A percentile compares a stretch with the other conserved stretches of the same genome.
Conservation (phyloP, 192 early-diverging fungal species). For the Lobulomyces angularis region DNA sequence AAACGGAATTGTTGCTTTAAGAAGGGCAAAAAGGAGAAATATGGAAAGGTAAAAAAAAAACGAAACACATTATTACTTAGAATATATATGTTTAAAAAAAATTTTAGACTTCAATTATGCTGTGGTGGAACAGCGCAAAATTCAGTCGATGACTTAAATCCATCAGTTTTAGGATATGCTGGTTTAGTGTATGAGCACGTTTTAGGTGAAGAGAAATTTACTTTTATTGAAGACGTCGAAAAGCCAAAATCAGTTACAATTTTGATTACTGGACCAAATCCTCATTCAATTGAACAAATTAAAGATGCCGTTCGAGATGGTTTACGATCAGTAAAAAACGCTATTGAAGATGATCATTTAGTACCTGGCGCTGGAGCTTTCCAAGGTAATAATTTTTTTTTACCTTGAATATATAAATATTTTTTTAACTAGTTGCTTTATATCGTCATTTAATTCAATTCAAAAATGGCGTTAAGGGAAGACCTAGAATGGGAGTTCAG, state of each 20-base stretch:
- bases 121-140: constrained; percentile 94
- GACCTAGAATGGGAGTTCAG: constrained; percentile 90
- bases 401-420: no score
- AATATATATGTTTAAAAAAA: not conserved
- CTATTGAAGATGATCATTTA: constrained; percentile 81
- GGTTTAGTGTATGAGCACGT: constrained; percentile 92
- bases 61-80: not conserved
- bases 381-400: no score
- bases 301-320: constrained; percentile 98
- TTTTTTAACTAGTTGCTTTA: no score
- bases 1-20: constrained; percentile 84
- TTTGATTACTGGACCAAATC: constrained; percentile 87
- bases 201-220: constrained; percentile 97
- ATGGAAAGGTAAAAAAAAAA: constrained; percentile 67
- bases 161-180: constrained; percentile 74
- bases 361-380: constrained; percentile 94
- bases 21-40: constrained; percentile 96
- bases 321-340: constrained; percentile 95
- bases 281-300: constrained; percentile 84
- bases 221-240: constrained; percentile 92
- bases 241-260: constrained; percentile 84
- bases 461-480: constrained; percentile 78
- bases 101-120: constrained; percentile 64
- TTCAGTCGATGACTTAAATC: constrained; percentile 89
- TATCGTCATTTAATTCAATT: constrained; percentile 73